phyloP scores from a whole-genome alignment of 73 alveolate genomes.

The Stentor coeruleus region DNA sequence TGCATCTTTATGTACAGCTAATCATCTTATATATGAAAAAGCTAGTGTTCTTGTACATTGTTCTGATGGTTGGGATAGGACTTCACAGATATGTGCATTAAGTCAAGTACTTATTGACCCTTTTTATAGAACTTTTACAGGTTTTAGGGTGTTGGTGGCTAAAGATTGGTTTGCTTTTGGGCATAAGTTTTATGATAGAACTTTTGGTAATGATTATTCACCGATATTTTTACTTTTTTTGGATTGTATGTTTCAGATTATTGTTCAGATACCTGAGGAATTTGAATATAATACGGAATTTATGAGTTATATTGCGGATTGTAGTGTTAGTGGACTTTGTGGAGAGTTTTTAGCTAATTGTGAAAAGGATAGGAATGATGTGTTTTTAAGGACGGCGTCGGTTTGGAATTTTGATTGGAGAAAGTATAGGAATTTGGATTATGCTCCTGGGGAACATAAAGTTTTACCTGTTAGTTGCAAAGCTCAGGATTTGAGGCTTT shows the following conservation, averaged over 20 bases:
- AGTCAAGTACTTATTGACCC: constrained; percentile 83
- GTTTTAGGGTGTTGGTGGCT: constrained; percentile 75
- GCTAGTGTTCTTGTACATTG: constrained; percentile 83
- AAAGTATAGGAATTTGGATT: neutral
- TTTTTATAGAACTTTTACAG: constrained; percentile 75
- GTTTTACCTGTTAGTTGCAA: neutral
- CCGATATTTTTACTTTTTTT: constrained; percentile 92
- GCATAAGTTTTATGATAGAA: constrained; percentile 68
- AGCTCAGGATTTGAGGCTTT: neutral
- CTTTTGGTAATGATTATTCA: constrained; percentile 61
- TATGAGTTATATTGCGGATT: constrained; percentile 73
- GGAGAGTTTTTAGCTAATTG: constrained; percentile 89
- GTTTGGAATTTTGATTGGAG: neutral
- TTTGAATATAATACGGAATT: constrained; percentile 83
- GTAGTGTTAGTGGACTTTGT: constrained; percentile 69
- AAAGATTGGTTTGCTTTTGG: constrained; percentile 93
- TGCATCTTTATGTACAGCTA: constrained; percentile 49
- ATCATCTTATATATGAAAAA: constrained; percentile 38
- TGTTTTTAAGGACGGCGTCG: neutral
- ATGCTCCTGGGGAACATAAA: neutral
- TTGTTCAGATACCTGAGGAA: constrained; percentile 71
- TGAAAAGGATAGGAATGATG: constrained; percentile 31
- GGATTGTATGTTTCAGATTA: constrained; percentile 85
- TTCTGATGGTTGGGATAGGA: constrained; percentile 97
- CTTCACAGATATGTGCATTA: constrained; percentile 79